These are phyloP conservation scores for Isoetes taiwanensis DNA, from an alignment of 75 land plant genomes.

Conservation along the genomic window DNA sequence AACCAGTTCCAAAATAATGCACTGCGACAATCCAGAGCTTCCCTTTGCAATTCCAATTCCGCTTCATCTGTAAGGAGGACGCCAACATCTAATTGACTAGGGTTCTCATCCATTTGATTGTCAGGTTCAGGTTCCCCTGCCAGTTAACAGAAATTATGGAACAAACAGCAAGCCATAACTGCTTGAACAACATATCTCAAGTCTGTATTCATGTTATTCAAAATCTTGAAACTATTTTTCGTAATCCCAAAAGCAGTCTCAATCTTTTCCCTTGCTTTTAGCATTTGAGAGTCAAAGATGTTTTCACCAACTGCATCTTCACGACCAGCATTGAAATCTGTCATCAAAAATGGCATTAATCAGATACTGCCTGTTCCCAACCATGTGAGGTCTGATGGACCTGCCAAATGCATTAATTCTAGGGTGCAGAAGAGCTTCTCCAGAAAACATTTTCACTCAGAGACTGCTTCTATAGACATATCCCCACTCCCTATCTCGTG, in stretches of 20 bases:
- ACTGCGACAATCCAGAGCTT: background rate
- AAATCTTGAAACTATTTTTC: background rate
- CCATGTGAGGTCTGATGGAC: background rate
- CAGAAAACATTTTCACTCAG: background rate
- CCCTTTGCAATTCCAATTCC: background rate
- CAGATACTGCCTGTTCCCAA: background rate
- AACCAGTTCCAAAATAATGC: background rate
- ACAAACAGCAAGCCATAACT: constrained; percentile 2
- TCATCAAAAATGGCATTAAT: constrained; percentile 4
- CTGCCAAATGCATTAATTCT: background rate
- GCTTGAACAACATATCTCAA: constrained; percentile 2
- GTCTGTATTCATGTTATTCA: constrained; percentile 8
- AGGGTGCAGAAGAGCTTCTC: background rate
- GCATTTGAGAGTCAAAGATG: background rate
- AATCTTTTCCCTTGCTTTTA: background rate
- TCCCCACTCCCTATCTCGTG: background rate
- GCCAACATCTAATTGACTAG: background rate
- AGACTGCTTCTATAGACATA: background rate
- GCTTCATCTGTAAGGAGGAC: background rate
- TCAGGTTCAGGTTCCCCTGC: constrained; percentile 2
- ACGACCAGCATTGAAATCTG: background rate
- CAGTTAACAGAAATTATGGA: constrained; percentile 5
- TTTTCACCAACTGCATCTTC: background rate
- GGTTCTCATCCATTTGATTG: background rate
- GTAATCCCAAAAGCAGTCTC: background rate